Percentiles rank a stretch among this genome's conserved stretches.
These are phyloP conservation scores for Ampelocalamus luodianensis DNA, from an alignment of 176 grass and related monocot species.

Conservation along the genomic window DNA sequence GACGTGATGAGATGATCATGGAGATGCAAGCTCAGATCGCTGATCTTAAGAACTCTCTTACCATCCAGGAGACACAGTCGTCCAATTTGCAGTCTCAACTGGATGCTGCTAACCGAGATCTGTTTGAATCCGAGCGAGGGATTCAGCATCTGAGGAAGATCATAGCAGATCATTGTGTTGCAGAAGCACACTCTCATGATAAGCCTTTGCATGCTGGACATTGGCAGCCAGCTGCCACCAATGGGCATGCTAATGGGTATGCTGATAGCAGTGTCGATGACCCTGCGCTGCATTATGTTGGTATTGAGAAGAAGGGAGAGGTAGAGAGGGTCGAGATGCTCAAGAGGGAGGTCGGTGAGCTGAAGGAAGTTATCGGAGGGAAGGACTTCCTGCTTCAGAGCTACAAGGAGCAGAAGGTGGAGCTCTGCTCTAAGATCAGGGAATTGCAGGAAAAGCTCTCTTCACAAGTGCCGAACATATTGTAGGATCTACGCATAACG, in stretches of 20 bases:
- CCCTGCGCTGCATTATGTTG: slow-evolving; percentile 53
- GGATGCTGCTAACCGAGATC: slow-evolving; percentile 75
- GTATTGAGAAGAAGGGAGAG: slow-evolving; percentile 58
- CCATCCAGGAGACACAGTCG: slow-evolving; percentile 65
- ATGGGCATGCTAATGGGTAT: slow-evolving; percentile 69
- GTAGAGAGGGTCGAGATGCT: slow-evolving; percentile 69
- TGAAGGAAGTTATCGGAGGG: slow-evolving; percentile 85
- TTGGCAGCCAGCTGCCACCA: slow-evolving; percentile 53
- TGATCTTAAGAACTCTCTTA: slow-evolving; percentile 79
- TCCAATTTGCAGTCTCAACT: slow-evolving; percentile 75
- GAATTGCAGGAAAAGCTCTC: slow-evolving; percentile 83
- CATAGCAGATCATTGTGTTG: slow-evolving; percentile 69
- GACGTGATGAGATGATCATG: slow-evolving; percentile 91
- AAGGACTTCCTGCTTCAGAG: slow-evolving; percentile 96
- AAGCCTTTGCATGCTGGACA: slow-evolving; percentile 52
- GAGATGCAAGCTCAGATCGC: slow-evolving; percentile 91
- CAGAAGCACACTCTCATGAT: slow-evolving; percentile 51
- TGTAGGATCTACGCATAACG: slow-evolving; percentile 47
- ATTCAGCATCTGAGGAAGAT: slow-evolving; percentile 81
- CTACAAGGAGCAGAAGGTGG: slow-evolving; percentile 93
- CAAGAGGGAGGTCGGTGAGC: slow-evolving; percentile 68
- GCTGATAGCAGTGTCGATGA: slow-evolving; percentile 54
- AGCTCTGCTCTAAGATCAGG: slow-evolving; percentile 79
- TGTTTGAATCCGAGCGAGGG: slow-evolving; percentile 79
- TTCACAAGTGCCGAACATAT: slow-evolving; percentile 76